Evolutionary conservation across 192 early-diverging fungal genomes (phyloP).

Genomic region (Glomus cerebriforme): DNA sequence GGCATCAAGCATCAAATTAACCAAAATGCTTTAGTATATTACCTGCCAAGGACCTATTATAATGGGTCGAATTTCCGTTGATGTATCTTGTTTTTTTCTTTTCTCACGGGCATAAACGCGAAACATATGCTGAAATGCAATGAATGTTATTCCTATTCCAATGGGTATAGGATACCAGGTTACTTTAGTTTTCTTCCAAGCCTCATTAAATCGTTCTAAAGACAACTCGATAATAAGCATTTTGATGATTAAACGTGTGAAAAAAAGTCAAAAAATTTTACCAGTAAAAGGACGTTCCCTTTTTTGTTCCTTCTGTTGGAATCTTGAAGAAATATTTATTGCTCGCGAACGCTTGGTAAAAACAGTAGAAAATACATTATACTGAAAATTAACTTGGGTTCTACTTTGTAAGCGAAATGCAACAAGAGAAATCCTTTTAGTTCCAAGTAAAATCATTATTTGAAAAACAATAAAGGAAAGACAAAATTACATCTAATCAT

Average conservation of each 20-base stretch:
- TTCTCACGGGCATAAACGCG: constrained; percentile 50
- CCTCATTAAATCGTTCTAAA: constrained; percentile 40
- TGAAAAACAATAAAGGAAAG: neutral
- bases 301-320: neutral
- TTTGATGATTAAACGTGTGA: neutral
- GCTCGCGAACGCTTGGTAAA: neutral
- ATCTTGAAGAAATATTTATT: neutral
- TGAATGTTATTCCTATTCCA: constrained; percentile 71
- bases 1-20: neutral
- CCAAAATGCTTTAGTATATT: constrained; percentile 7
- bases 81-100: constrained; percentile 35
- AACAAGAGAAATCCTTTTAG: neutral
- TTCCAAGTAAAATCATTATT: neutral
- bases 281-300: neutral
- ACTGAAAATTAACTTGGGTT: neutral
- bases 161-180: constrained; percentile 77
- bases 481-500: too few species aligned
- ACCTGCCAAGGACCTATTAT: constrained; percentile 88
- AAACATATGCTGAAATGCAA: constrained; percentile 67
- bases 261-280: neutral
- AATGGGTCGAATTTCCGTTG: constrained; percentile 39
- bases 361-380: neutral
- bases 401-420: neutral
- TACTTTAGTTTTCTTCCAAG: constrained; percentile 53
- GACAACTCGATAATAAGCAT: neutral